Base-by-base conservation (phyloP, 202 grass and related monocot species). In the Panicum virgatum region DNA sequence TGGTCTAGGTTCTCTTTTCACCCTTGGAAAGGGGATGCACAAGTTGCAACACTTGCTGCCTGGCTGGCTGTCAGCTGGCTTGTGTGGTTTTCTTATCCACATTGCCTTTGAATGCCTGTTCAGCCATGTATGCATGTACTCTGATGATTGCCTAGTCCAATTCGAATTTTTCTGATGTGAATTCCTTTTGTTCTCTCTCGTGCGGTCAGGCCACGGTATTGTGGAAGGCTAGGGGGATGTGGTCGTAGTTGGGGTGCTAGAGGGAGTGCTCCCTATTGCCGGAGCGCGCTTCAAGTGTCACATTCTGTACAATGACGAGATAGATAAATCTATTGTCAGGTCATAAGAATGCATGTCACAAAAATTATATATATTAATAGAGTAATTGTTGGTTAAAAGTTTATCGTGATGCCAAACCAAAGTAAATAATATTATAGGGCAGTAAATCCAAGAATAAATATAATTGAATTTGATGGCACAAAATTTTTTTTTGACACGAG, bases 221-320 rank as follows among this genome's bases (percentile, higher is more conserved):
- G 62, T 48, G 54, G 81, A 53, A 15, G 37, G 19, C 20, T 65
- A 32, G 37, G 12, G 12, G n/a, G 59, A 54, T 23, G 9, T 32
- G n/a, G 52, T 83, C 60, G 7, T 84, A 68, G 23, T 60, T 79
- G 39, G 40, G 18, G 50, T 66, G 75, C 75, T 79, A 42, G 11
- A 10, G 9, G 9, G n/a, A 32, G 58, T 61, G 58, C 32, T 75
- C n/a, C 23, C 23, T 36, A 0, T 30, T 47, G 13, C 63, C 9
- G 0, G 11, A 62, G 51, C 23, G 32, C 6, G 30, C 23, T 7
- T 16, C 0, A 56, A 9, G 39, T 11, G 5, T n/a, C 5, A 0
- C 6, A 0, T 13, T 73, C 15, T 23, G 1, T 37, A 50, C 2
- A 19, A 2, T 0, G 6, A 62, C 5, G 5, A 50, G 36, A 36